A percentile compares a stretch with the other conserved stretches of the same genome.
Evolutionary conservation across 495 filamentous ascomycete species (phyloP).

Genomic region (Polyplosphaeria fusca): DNA sequence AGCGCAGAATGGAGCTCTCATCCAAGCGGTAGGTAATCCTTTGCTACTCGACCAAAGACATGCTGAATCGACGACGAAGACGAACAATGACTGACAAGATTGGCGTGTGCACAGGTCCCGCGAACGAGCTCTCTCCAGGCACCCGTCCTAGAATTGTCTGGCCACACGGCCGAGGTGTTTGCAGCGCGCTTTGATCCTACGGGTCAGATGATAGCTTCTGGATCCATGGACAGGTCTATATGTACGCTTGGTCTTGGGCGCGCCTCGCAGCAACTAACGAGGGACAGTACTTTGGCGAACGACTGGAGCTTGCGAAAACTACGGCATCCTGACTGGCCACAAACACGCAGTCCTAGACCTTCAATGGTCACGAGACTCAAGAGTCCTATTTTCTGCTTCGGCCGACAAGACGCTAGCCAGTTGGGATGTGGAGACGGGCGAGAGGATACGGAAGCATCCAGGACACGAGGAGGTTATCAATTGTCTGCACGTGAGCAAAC

Average conservation of each 20-base stretch:
- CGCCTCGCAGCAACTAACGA: constrained; percentile 10
- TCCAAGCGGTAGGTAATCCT: constrained; percentile 78
- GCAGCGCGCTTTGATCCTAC: constrained; percentile 84
- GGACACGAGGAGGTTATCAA: constrained; percentile 96
- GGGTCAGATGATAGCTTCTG: constrained; percentile 85
- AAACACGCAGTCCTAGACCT: constrained; percentile 87
- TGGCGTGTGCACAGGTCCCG: constrained; percentile 61
- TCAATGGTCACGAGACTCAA: constrained; percentile 93
- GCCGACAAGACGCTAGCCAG: constrained; percentile 88
- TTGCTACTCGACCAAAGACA: too few species aligned
- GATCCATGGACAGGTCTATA: constrained; percentile 90
- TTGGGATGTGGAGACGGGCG: constrained; percentile 88
- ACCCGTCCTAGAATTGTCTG: constrained; percentile 90
- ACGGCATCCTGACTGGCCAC: constrained; percentile 81
- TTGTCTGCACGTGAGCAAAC: constrained; percentile 75
- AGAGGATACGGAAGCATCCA: constrained; percentile 82
- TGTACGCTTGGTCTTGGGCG: constrained; percentile 50
- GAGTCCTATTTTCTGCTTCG: constrained; percentile 86
- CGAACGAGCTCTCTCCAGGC: constrained; percentile 85
- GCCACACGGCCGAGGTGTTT: constrained; percentile 80
- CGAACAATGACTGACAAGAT: too few species aligned
- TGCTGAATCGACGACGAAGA: too few species aligned
- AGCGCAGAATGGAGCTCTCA: constrained; percentile 68
- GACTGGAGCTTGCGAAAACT: constrained; percentile 89
- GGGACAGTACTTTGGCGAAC: constrained; percentile 83